A percentile compares a stretch with the other conserved stretches of the same genome.
Evolutionary conservation across 768 basidiomycete species (phyloP).

Genomic region (Macrolepiota dolichaula): DNA sequence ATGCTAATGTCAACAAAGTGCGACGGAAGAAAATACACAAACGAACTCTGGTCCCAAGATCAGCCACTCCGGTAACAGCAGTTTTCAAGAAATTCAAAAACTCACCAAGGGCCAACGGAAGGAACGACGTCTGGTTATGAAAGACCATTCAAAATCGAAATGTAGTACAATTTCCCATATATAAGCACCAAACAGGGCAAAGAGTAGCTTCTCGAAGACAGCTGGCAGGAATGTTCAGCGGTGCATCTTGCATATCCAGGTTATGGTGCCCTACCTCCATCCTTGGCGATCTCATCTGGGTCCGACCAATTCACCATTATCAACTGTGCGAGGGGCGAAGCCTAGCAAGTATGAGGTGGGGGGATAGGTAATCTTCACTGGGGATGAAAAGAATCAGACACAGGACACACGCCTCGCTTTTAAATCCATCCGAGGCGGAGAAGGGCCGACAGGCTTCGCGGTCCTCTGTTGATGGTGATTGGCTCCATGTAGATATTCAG

Average conservation of each 20-base stretch:
- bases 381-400: constrained; percentile 7
- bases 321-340: constrained; percentile 2
- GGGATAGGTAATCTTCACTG: background rate
- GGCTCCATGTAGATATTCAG: background rate
- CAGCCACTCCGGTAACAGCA: background rate
- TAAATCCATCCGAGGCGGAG: constrained; percentile 5
- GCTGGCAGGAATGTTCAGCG: constrained; percentile 28
- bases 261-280: constrained; percentile 28
- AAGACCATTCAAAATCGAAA: constrained; percentile 64
- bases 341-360: background rate
- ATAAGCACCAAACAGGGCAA: constrained; percentile 63
- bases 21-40: constrained; percentile 19
- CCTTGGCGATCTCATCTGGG: constrained; percentile 38
- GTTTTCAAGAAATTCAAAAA: constrained; percentile 12
- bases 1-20: background rate
- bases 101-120: constrained; percentile 71
- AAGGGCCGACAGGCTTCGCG: constrained; percentile 3
- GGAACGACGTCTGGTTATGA: constrained; percentile 52
- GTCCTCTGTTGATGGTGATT: background rate
- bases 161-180: constrained; percentile 67
- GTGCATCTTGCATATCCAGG: background rate
- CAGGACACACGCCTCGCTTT: background rate
- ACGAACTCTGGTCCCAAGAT: background rate
- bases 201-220: constrained; percentile 57
- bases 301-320: constrained; percentile 52